Conservation (phyloP, 495 filamentous ascomycete species). For the Penicillium coprophilum region DNA sequence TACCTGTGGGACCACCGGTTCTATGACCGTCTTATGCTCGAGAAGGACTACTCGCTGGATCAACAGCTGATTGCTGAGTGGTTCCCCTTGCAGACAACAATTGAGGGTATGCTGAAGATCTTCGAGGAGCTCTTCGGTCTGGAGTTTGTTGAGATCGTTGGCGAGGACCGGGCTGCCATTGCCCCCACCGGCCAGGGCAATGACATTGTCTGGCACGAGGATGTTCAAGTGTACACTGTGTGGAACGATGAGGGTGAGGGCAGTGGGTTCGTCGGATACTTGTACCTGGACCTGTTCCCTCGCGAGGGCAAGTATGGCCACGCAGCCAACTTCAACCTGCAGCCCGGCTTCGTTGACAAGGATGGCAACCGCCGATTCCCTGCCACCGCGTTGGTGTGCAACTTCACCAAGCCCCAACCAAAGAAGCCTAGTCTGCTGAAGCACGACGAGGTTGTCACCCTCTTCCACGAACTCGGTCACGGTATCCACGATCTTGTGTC, state of each 20-base stretch:
- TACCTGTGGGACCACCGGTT: slow-evolving; percentile 89
- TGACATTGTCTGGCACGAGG: slow-evolving; percentile 71
- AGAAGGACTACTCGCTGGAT: slow-evolving; percentile 86
- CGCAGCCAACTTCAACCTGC: slow-evolving; percentile 76
- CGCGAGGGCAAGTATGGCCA: slow-evolving; percentile 68
- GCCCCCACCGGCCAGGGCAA: slow-evolving; percentile 57
- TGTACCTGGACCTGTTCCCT: slow-evolving; percentile 69
- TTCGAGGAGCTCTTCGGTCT: slow-evolving; percentile 93
- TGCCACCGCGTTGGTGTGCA: slow-evolving; percentile 69
- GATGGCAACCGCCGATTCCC: slow-evolving; percentile 63
- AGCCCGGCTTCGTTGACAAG: slow-evolving; percentile 62
- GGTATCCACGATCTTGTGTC: slow-evolving; percentile 73
- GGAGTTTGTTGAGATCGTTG: slow-evolving; percentile 78
- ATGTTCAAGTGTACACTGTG: slow-evolving; percentile 67
- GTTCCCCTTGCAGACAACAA: slow-evolving; percentile 83
- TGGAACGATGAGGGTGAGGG: slow-evolving; percentile 69
- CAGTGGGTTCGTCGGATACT: slow-evolving; percentile 66
- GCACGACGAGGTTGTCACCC: slow-evolving; percentile 67
- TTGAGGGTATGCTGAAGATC: slow-evolving; percentile 88
- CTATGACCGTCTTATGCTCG: slow-evolving; percentile 90
- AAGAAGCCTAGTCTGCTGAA: slow-evolving; percentile 70
- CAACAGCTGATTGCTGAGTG: slow-evolving; percentile 89
- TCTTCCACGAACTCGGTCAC: slow-evolving; percentile 75
- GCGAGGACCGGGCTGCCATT: slow-evolving; percentile 55
- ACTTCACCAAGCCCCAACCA: slow-evolving; percentile 68